Evolutionary conservation across 805 yeast species (phyloP).

Genomic region (Saturnispora saitoi): DNA sequence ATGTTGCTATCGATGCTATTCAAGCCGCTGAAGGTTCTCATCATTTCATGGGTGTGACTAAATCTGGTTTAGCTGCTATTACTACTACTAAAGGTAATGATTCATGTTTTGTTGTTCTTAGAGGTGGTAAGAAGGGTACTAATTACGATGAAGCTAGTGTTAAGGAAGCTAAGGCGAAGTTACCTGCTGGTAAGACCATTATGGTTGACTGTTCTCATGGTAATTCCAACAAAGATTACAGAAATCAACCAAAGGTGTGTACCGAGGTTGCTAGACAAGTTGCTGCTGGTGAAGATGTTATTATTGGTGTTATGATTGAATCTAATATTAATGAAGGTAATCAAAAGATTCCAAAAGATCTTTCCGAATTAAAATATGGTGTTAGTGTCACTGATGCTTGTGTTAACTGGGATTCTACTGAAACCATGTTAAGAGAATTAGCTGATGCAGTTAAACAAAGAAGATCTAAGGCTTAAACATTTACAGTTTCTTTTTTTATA

Average conservation of each 20-base stretch:
- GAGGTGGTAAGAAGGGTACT: conserved; percentile 94
- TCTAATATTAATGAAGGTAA: conserved; percentile 86
- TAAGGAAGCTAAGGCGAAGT: conserved; percentile 54
- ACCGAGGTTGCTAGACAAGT: conserved; percentile 75
- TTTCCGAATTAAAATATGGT: conserved; percentile 72
- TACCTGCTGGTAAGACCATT: conserved; percentile 44
- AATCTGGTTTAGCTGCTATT: conserved; percentile 94
- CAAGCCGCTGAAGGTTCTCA: conserved; percentile 87
- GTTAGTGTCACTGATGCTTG: conserved; percentile 97
- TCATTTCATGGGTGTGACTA: conserved; percentile 95
- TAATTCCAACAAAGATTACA: conserved; percentile 87
- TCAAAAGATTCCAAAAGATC: conserved; percentile 64
- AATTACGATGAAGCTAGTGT: conserved; percentile 84
- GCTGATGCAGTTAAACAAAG: conserved; percentile 80
- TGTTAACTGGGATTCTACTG: conserved; percentile 88
- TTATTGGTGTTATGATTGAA: conserved; percentile 95
- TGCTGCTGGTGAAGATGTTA: conserved; percentile 64
- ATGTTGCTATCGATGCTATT: conserved; percentile 91
- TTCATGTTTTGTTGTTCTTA: conserved; percentile 84
- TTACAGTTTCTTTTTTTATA: background rate
- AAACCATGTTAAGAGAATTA: conserved; percentile 63
- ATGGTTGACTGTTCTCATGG: conserved; percentile 99
- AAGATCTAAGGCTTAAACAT: conserved; percentile 35
- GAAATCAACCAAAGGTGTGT: conserved; percentile 93
- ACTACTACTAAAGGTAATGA: conserved; percentile 94